Conservation (phyloP, 306 rosid species). For the Fagus sylvatica region DNA sequence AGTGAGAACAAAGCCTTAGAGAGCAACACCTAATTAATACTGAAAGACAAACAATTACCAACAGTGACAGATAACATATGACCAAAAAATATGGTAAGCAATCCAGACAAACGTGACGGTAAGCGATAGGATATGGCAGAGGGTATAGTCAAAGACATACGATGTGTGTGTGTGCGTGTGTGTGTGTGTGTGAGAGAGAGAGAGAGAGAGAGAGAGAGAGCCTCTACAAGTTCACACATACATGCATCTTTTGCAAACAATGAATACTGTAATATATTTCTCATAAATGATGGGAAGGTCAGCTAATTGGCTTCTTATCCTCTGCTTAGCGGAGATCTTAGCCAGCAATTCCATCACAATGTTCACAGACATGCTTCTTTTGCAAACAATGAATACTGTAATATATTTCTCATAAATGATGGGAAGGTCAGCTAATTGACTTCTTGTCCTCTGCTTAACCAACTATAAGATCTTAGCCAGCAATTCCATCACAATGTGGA, state of each 20-base stretch:
- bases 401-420: not conserved
- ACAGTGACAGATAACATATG: not conserved
- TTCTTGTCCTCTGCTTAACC: not conserved
- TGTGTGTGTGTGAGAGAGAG: not conserved
- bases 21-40: not conserved
- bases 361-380: not conserved
- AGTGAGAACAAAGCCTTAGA: slow-evolving; percentile 12
- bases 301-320: not conserved
- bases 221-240: not conserved
- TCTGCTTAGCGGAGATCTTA: not conserved
- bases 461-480: not conserved
- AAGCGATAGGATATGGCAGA: not conserved
- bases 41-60: not conserved
- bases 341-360: not conserved
- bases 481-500: not conserved
- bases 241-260: not conserved
- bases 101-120: not conserved
- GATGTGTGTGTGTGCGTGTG: not conserved
- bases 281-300: not conserved
- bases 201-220: not conserved
- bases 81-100: not conserved
- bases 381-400: not conserved
- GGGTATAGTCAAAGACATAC: not conserved
- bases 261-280: not conserved
- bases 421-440: not conserved